Conservation (phyloP, 2,329 filamentous ascomycete species). For the Pseudocercospora musae region DNA sequence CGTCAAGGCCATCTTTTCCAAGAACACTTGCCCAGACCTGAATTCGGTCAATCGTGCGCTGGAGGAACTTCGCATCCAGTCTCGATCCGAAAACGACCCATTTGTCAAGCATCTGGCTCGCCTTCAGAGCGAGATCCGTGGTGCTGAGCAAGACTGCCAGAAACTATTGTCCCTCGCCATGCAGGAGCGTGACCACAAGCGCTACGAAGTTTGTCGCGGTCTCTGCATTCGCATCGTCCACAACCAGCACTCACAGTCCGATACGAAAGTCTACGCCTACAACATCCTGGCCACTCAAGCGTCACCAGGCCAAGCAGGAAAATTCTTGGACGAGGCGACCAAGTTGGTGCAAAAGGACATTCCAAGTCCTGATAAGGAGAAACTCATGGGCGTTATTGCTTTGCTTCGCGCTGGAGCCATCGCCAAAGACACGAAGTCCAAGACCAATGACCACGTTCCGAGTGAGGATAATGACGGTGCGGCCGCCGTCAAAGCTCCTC, state of each 20-base stretch:
- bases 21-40: conserved; percentile 18
- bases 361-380: conserved; percentile 14
- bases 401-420: conserved; percentile 15
- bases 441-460: not conserved
- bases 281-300: conserved; percentile 26
- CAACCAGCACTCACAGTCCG: conserved; percentile 18
- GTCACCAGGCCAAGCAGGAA: conserved; percentile 17
- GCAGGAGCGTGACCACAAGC: conserved; percentile 18
- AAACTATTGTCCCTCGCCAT: conserved; percentile 23
- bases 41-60: conserved; percentile 20
- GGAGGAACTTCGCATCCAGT: conserved; percentile 13
- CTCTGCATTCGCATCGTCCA: conserved; percentile 24
- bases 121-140: conserved; percentile 17
- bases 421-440: not conserved
- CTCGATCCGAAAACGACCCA: conserved; percentile 2
- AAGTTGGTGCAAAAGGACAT: conserved; percentile 17
- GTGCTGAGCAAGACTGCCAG: conserved; percentile 14
- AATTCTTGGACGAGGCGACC: conserved; percentile 18
- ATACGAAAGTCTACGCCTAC: conserved; percentile 26
- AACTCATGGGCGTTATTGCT: conserved; percentile 19
- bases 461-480: not conserved
- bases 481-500: not conserved
- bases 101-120: conserved; percentile 11
- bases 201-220: conserved; percentile 23
- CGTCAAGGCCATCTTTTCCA: conserved; percentile 20